These are phyloP conservation scores for Vitis cinerea DNA, from an alignment of 164 flowering plant species.

Conservation along the genomic window DNA sequence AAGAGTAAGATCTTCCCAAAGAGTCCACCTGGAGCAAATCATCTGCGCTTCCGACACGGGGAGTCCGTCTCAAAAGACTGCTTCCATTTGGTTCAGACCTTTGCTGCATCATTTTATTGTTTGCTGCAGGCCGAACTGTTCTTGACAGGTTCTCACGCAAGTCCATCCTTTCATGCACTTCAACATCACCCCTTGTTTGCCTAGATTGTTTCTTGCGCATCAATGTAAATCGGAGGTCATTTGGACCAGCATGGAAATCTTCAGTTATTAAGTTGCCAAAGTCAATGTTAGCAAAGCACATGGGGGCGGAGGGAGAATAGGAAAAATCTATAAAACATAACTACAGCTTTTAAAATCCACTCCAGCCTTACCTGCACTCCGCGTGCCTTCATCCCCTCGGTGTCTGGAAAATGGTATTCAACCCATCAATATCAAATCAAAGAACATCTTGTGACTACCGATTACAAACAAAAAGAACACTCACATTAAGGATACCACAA, in stretches of 20 bases:
- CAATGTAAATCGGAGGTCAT: slow-evolving; percentile 42
- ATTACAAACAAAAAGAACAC: background rate
- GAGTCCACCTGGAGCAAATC: slow-evolving; percentile 16
- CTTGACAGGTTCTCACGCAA: slow-evolving; percentile 21
- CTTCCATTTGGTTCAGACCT: slow-evolving; percentile 12
- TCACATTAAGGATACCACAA: background rate
- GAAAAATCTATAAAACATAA: background rate
- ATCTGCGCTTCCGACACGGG: slow-evolving; percentile 13
- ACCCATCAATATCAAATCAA: background rate
- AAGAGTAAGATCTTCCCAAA: slow-evolving; percentile 12
- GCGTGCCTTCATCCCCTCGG: slow-evolving; percentile 11
- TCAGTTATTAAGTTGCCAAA: slow-evolving; percentile 1
- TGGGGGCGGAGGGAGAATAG: background rate
- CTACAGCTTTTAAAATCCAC: slow-evolving; percentile 8
- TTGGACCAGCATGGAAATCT: slow-evolving; percentile 22
- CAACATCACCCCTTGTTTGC: slow-evolving; percentile 8
- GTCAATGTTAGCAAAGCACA: slow-evolving; percentile 2
- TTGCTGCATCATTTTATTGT: slow-evolving; percentile 8
- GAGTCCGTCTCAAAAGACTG: slow-evolving; percentile 8
- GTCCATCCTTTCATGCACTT: slow-evolving; percentile 16
- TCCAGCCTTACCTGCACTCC: slow-evolving; percentile 1
- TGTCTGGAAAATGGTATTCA: slow-evolving; percentile 15
- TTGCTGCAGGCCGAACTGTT: slow-evolving; percentile 11
- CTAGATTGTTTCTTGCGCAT: slow-evolving; percentile 28
- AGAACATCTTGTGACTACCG: background rate